Conservation (phyloP, 31 red algal genomes). For the Endocladia muricata region DNA sequence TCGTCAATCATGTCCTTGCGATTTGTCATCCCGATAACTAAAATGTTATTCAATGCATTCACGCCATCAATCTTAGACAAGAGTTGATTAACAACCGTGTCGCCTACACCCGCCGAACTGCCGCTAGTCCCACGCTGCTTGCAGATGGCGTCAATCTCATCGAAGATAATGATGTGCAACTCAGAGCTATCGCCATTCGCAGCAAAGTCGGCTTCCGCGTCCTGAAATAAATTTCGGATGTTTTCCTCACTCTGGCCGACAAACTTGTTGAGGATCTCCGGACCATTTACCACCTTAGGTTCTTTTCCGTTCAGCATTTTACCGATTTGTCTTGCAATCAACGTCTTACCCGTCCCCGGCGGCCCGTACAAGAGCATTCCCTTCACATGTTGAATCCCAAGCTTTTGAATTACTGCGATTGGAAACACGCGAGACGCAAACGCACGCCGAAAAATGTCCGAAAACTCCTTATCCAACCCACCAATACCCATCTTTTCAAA, state of each 20-base stretch:
- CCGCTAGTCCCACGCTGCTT: constrained; percentile 89
- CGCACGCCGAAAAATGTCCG: constrained; percentile 96
- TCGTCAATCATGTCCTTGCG: constrained; percentile 99
- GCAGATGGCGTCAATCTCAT: constrained; percentile 99
- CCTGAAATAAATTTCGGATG: constrained; percentile 93
- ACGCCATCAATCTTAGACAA: constrained; percentile 99
- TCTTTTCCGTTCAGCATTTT: constrained; percentile 99
- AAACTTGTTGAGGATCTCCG: constrained; percentile 98
- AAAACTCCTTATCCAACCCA: constrained; percentile 98
- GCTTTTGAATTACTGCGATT: constrained; percentile 84
- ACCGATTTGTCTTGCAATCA: constrained; percentile 98
- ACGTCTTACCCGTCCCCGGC: constrained; percentile 97
- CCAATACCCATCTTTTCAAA: constrained; percentile 99
- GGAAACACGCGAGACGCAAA: constrained; percentile 99
- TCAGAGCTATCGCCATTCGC: constrained; percentile 86
- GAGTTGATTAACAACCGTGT: constrained; percentile 99
- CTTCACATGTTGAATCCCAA: constrained; percentile 97
- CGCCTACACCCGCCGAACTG: constrained; percentile 87
- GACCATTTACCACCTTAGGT: constrained; percentile 98
- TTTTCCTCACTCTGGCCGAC: constrained; percentile 99
- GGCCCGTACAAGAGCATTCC: constrained; percentile 99
- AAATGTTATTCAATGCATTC: constrained; percentile 96
- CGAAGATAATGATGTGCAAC: constrained; percentile 99
- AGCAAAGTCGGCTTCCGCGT: constrained; percentile 88
- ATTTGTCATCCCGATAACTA: constrained; percentile 99